Conservation (phyloP, 148 eudicot species). For the Euryodendron excelsum region DNA sequence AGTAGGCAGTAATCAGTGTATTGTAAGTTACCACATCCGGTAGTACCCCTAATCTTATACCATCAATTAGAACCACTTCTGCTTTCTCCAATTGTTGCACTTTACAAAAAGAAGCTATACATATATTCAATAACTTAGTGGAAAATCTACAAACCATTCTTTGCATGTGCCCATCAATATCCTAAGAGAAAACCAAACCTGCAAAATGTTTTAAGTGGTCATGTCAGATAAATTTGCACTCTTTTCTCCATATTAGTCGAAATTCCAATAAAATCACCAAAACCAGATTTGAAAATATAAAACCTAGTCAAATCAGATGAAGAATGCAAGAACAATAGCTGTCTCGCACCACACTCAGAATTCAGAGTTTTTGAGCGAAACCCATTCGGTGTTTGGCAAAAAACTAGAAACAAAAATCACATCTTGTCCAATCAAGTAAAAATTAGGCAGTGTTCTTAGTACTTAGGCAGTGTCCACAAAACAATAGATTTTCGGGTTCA, state of each 20-base stretch:
- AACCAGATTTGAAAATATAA: background rate
- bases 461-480: background rate
- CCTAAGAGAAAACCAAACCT: background rate
- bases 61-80: constrained; percentile 70
- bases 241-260: background rate
- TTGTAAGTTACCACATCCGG: constrained; percentile 92
- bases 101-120: constrained; percentile 74
- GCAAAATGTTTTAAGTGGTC: constrained; percentile 2
- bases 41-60: constrained; percentile 73
- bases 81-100: constrained; percentile 65
- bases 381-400: background rate
- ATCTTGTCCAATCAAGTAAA: background rate
- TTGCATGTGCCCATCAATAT: constrained; percentile 5
- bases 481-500: background rate
- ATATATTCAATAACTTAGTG: constrained; percentile 73
- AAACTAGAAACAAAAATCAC: background rate
- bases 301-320: background rate
- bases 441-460: background rate
- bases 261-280: background rate
- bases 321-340: background rate
- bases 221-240: background rate
- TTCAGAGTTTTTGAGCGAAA: background rate
- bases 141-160: constrained; percentile 50
- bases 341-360: background rate
- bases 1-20: constrained; percentile 71